Conservation (phyloP, 108 stramenopile species). For the Cyclotella choctawhatcheeana region DNA sequence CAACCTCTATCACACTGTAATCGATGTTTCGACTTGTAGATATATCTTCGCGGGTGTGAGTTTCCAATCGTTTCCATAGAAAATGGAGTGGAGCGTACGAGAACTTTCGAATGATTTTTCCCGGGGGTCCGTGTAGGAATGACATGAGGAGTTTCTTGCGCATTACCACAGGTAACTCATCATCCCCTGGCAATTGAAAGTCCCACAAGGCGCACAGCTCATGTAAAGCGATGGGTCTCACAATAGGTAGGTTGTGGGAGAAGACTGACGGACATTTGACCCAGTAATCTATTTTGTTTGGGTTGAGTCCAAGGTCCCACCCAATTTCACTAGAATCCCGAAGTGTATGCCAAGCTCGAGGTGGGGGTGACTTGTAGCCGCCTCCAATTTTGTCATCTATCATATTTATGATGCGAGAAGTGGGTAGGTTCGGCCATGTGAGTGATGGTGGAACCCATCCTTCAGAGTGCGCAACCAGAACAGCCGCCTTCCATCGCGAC, state of each 20-base stretch:
- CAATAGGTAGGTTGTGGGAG: background rate
- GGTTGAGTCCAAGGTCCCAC: background rate
- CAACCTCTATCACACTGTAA: background rate
- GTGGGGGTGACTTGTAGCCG: background rate
- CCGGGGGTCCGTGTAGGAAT: constrained; percentile 1
- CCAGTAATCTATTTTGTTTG: background rate
- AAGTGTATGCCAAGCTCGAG: background rate
- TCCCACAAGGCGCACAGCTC: constrained; percentile 10
- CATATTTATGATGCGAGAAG: background rate
- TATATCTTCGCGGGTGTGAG: background rate
- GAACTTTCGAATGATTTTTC: constrained; percentile 6
- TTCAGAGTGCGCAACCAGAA: background rate
- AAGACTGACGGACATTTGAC: constrained; percentile 1
- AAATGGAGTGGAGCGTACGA: background rate
- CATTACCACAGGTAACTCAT: background rate
- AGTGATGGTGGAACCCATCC: background rate
- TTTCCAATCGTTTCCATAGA: background rate
- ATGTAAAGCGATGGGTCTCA: too few species aligned
- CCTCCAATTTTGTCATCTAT: constrained; percentile 12
- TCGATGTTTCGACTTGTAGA: background rate
- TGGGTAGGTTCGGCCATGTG: too few species aligned
- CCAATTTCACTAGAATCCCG: background rate
- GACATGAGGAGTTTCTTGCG: background rate
- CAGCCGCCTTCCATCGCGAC: background rate
- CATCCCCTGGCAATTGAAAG: background rate